A percentile compares a stretch with the other conserved stretches of the same genome.
Conservation (phyloP, 768 basidiomycete species). For the Calvatia gigantea region DNA sequence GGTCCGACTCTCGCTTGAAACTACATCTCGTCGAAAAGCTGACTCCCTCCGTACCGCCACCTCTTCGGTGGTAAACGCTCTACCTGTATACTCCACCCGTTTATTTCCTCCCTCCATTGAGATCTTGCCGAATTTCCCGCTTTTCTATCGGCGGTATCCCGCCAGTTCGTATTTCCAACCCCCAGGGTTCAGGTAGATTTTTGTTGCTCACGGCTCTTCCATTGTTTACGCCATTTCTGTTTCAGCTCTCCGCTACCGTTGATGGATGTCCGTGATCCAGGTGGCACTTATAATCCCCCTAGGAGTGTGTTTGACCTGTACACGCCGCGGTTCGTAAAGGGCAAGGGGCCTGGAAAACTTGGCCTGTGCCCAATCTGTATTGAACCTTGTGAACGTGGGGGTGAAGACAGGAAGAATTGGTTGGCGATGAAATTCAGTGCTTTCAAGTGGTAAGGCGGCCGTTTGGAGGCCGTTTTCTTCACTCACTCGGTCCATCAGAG, state of each 20-base stretch:
- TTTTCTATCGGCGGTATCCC: slow-evolving; percentile 72
- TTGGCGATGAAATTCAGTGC: slow-evolving; percentile 78
- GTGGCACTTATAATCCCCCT: slow-evolving; percentile 59
- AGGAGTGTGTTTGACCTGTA: slow-evolving; percentile 65
- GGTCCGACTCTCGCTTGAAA: neutral
- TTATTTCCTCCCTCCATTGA: slow-evolving; percentile 48
- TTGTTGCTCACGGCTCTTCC: neutral
- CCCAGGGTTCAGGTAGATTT: slow-evolving; percentile 34
- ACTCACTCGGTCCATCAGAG: neutral
- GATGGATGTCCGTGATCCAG: slow-evolving; percentile 34
- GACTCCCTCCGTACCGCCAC: neutral
- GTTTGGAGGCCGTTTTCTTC: neutral
- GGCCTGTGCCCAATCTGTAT: slow-evolving; percentile 79
- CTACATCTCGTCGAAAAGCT: neutral
- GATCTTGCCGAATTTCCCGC: slow-evolving; percentile 46
- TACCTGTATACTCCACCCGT: slow-evolving; percentile 33
- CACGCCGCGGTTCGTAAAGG: slow-evolving; percentile 74
- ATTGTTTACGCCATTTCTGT: neutral
- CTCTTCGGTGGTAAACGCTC: neutral
- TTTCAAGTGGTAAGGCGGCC: slow-evolving; percentile 64
- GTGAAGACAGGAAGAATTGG: slow-evolving; percentile 64
- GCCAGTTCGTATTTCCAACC: slow-evolving; percentile 51
- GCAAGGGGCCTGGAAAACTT: slow-evolving; percentile 62
- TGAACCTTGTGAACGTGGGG: slow-evolving; percentile 57
- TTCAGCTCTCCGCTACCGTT: slow-evolving; percentile 33